Evolutionary conservation across 352 stramenopile genomes (phyloP).

Genomic region (Globisporangium iwayamae): DNA sequence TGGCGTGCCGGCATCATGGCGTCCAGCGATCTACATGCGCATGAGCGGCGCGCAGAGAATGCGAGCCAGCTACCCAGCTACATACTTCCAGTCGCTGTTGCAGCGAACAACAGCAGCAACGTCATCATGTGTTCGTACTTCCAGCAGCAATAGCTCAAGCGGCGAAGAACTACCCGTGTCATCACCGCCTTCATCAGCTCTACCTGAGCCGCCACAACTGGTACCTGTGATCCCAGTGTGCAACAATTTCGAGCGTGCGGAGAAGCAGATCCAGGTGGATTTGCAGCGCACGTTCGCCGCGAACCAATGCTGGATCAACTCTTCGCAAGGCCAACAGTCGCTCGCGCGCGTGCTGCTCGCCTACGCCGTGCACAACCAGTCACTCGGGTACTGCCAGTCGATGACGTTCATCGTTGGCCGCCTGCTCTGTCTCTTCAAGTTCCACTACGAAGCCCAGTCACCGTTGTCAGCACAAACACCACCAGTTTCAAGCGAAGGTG

Average conservation of each 20-base stretch:
- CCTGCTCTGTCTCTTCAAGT: constrained; percentile 56
- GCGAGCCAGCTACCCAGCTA: constrained; percentile 14
- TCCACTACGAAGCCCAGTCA: not conserved
- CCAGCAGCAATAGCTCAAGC: not conserved
- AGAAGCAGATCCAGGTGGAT: constrained; percentile 61
- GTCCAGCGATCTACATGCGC: constrained; percentile 38
- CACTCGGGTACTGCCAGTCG: constrained; percentile 86
- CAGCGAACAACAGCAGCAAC: constrained; percentile 10
- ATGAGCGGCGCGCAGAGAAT: constrained; percentile 37
- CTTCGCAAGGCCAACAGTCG: constrained; percentile 30
- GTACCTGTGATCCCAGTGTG: not conserved
- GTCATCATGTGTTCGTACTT: not conserved
- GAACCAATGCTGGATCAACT: constrained; percentile 66
- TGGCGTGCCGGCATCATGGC: constrained; percentile 42
- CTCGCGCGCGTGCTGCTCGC: constrained; percentile 70
- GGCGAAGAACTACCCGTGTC: not conserved
- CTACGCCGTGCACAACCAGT: constrained; percentile 75
- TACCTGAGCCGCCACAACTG: not conserved
- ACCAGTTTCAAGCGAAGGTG: not conserved
- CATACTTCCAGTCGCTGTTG: constrained; percentile 38
- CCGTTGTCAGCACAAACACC: not conserved
- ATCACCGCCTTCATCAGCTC: constrained; percentile 3
- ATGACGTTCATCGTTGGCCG: constrained; percentile 88
- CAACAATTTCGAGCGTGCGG: constrained; percentile 29
- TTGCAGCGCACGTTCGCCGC: constrained; percentile 67